Evolutionary conservation across 1,139 yeast species (phyloP), one percentile per base, ranked within the genome.

Genomic region (Tardiomyces depauwii): DNA sequence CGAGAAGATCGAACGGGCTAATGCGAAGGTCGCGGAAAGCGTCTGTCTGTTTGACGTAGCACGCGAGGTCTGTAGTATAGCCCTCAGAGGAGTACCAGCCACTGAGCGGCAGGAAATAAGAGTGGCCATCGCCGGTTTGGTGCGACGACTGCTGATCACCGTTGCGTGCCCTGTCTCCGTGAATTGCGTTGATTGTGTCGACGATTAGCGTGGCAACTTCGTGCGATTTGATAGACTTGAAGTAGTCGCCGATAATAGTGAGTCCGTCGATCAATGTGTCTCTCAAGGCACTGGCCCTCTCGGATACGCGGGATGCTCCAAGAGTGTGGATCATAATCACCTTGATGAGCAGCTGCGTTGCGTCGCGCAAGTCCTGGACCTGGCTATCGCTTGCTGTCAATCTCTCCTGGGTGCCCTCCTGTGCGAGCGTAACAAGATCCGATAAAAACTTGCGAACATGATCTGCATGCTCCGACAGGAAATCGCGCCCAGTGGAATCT

Each of bases 1-100:
- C 93, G 45, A 85, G 68, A 46, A 84, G 63, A 55, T 83, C 91
- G 63, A 80, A 82, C 6, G 77, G 65, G 46, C 73, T 66, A 30
- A 70, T 56, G 18, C 57, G 61, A 45, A 72, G 65, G 21, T 65
- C 71, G 11, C 60, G 49, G 49, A 65, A 66, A 1, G 57, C 51
- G 10, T 63, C 63, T 5, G 54, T 54, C 16, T 59, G 48, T 42
- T 63, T 63, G 32, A 69, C 65, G 47, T 54, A 63, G 10, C 71
- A 52, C 43, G 60, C 59, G 39, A 72, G 56, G 47, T 67, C 60
- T 2, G 53, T 49, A 14, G 58, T 51, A 25, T 61, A 59, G 10
- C 57, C 43, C 10, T 50, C 51, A 18, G 49, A 30, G 10, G 36
- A 30, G 10, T 30, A 30, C 36, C 51, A 21, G 41, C 42, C 16